Percentiles rank a stretch among this genome's conserved stretches.
phyloP scores from a whole-genome alignment of 805 yeast species.

The Yarrowia sp. region DNA sequence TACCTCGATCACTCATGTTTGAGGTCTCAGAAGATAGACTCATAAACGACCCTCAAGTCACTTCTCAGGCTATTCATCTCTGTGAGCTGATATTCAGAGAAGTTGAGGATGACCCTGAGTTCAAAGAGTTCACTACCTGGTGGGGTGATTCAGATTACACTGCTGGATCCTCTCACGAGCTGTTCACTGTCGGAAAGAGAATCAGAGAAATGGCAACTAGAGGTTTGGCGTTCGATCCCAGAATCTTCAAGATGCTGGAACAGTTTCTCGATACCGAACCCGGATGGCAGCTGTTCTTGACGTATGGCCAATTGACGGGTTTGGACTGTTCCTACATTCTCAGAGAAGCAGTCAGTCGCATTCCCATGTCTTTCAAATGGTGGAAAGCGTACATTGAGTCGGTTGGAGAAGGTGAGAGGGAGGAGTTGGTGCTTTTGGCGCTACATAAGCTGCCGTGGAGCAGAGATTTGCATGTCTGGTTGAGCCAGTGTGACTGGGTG shows the following conservation, averaged over 20 bases:
- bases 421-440: background rate
- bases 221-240: slow-evolving; percentile 19
- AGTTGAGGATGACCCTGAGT: slow-evolving; percentile 5
- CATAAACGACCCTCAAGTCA: slow-evolving; percentile 6
- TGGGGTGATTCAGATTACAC: slow-evolving; percentile 28
- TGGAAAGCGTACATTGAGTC: slow-evolving; percentile 20
- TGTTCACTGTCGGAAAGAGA: background rate
- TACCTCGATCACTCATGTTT: slow-evolving; percentile 9
- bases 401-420: background rate
- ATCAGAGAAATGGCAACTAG: slow-evolving; percentile 1
- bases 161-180: background rate
- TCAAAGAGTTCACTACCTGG: slow-evolving; percentile 9
- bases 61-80: slow-evolving; percentile 9
- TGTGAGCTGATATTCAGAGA: slow-evolving; percentile 30
- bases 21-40: slow-evolving; percentile 12
- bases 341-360: slow-evolving; percentile 21
- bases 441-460: slow-evolving; percentile 17
- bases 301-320: slow-evolving; percentile 16
- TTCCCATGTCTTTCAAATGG: slow-evolving; percentile 7
- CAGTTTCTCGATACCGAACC: slow-evolving; percentile 22
- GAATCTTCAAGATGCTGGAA: slow-evolving; percentile 14
- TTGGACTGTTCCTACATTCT: slow-evolving; percentile 17
- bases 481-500: slow-evolving; percentile 21
- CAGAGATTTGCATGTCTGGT: slow-evolving; percentile 22
- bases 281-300: slow-evolving; percentile 18